Base-by-base conservation (phyloP, 2,329 filamentous ascomycete genomes). In the Decorospora gaudefroyi region DNA sequence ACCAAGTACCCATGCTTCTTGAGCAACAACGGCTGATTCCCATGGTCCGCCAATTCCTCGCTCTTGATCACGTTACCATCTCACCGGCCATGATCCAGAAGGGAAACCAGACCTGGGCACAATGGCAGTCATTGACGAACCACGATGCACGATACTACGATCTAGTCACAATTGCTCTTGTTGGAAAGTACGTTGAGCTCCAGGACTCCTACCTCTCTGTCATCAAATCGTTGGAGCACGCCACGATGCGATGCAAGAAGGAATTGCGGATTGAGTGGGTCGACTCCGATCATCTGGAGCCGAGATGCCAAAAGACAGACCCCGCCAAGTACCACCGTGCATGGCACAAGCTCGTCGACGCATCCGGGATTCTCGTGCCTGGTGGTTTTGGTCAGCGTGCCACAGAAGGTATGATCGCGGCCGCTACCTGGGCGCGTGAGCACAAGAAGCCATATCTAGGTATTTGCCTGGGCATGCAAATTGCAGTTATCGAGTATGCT, bases 1-100 rank as follows among this genome's bases (percentile, higher is more conserved):
- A 99, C 73, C 91, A 96, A 55, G 92, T 97, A 2, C 93, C 93
- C 1, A 78, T 96, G n/a, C 86, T 97, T 16, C 84, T 97, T 10
- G 82, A 92, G 59, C 79, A 90, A 57, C 89, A 97, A 73, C 82
- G 84, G 16, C 77, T 97, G 2, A 75, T 92, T 6, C 71, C 77
- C 9, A 79, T 83, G n/a, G 76, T 97, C 41, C 78, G 78, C 25
- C 73, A 79, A 12, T 78, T 83, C 12, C 77, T 96, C 21, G 77
- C 79, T 23, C 79, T 96, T 8, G 80, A 87, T 49, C 68, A 74
- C 12, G 62, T 85, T 32, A 59, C 67, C 8, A 77, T 83, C 35
- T 62, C 83, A 1, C 73, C 79, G 4, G 65, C 73, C 2, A 75
- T 86, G 34, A 66, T 83, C 1, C 69, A 78, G 12, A 82, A 85